Evolutionary conservation across 1,284 basidiomycete genomes (phyloP).

Genomic region (Heterobasidion annosum): DNA sequence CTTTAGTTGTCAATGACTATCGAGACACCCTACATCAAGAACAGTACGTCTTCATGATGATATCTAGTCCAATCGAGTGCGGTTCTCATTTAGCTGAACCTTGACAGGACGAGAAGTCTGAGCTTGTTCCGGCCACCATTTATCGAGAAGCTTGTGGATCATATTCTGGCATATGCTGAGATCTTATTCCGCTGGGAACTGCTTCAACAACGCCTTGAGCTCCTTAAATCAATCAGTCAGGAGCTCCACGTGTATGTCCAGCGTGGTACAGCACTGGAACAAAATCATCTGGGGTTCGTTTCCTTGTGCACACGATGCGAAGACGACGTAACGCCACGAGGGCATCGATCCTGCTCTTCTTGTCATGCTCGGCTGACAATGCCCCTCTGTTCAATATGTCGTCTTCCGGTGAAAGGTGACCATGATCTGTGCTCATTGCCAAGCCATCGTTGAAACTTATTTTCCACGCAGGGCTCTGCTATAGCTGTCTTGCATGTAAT

Average conservation of each 20-base stretch:
- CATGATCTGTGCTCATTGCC: slow-evolving; percentile 10
- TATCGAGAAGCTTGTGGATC: slow-evolving; percentile 41
- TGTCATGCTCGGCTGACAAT: slow-evolving; percentile 37
- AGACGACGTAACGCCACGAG: slow-evolving; percentile 25
- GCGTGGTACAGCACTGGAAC: slow-evolving; percentile 18
- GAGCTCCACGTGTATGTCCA: slow-evolving; percentile 19
- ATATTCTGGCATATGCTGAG: slow-evolving; percentile 69
- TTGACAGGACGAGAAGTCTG: slow-evolving; percentile 9
- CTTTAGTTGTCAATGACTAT: slow-evolving; percentile 20
- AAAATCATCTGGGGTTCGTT: slow-evolving; percentile 30
- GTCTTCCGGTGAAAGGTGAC: slow-evolving; percentile 69
- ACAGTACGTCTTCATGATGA: slow-evolving; percentile 10
- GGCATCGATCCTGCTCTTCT: slow-evolving; percentile 31
- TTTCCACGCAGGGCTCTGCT: slow-evolving; percentile 49
- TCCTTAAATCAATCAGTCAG: slow-evolving; percentile 51
- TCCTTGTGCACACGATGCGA: slow-evolving; percentile 12
- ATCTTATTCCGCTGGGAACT: slow-evolving; percentile 65
- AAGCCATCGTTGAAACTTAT: background rate
- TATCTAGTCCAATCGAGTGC: background rate
- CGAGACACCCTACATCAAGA: slow-evolving; percentile 13
- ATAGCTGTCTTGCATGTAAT: slow-evolving; percentile 54
- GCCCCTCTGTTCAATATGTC: slow-evolving; percentile 63
- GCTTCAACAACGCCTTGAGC: slow-evolving; percentile 55
- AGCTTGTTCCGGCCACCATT: slow-evolving; percentile 23
- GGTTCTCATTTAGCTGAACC: slow-evolving; percentile 11